Base-by-base conservation (phyloP, 345 rosid genomes). In the Noccaea bulbosa region DNA sequence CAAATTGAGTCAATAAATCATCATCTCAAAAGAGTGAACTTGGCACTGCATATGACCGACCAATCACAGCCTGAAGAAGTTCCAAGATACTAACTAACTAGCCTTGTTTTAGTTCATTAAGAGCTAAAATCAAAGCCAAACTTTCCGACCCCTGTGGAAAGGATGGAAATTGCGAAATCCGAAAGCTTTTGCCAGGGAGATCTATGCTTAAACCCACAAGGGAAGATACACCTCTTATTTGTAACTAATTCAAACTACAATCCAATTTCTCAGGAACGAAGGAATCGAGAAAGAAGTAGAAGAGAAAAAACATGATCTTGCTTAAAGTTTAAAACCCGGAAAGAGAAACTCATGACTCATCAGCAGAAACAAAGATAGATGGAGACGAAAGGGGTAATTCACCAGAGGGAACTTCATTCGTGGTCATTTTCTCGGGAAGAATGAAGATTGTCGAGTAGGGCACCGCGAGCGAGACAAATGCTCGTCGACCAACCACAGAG, bases 361-460 rank as follows among this genome's bases (percentile, higher is more conserved):
- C 15, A 45, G 39, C 53, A 60, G 10, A 49, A 56, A 14, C 22
- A 38, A 6, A 35, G 20, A 30, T 14, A 17, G 22, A 54, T 22
- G 33, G 17, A 49, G 50, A 15, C 22, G 48, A 9, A 15, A 10
- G 47, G 11, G 45, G 53, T 2, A 56, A 56, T 63, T 68, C 17
- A 75, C 78, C 78, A 75, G 73, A 45, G 37, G 73, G 32, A 52
- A 55, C 17, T 11, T 75, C 74, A 17, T 0, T 68, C 1, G 78
- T 7, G 7, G 74, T 33, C 78, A 75, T 75, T 2, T 16, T 27
- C 4, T 11, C 9, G 72, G 57, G 67, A 5, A 65, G 67, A 73
- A 65, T 15, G 63, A 56, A 44, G 16, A 66, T 10, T 14, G 51
- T 47, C n/a, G 2, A 38, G 53, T 41, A 62, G 16, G 69, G 49